Conservation (phyloP, 208 protist species). For the Herpetomonas tarakana region DNA sequence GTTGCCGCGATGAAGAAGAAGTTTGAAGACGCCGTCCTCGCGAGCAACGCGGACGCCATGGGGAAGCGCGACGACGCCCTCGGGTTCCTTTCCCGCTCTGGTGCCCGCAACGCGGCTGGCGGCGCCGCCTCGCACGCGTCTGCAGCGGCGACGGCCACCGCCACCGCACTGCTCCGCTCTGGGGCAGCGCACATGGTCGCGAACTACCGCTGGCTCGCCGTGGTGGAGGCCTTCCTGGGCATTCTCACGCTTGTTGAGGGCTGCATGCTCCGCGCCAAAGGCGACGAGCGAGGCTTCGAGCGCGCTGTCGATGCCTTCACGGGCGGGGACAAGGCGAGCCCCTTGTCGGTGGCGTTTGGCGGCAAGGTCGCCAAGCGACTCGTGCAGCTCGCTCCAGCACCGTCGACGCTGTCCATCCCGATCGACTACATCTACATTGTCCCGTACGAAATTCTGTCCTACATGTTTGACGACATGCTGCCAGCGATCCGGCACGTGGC, state of each 20-base stretch:
- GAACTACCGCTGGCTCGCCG: constrained; percentile 28
- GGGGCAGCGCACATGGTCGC: constrained; percentile 1
- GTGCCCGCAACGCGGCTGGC: neutral
- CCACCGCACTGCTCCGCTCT: neutral
- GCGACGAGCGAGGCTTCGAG: constrained; percentile 64
- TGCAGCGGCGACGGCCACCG: neutral
- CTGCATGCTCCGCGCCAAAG: constrained; percentile 57
- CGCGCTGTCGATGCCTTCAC: constrained; percentile 75
- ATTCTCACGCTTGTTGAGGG: constrained; percentile 62
- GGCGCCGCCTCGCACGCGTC: neutral
- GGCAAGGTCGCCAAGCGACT: constrained; percentile 80
- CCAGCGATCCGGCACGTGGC: constrained; percentile 57
- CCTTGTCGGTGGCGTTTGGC: constrained; percentile 14
- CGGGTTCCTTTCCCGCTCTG: constrained; percentile 8
- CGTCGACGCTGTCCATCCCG: constrained; percentile 49
- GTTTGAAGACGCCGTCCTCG: constrained; percentile 14
- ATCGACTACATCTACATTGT: constrained; percentile 60
- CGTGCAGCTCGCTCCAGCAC: constrained; percentile 64
- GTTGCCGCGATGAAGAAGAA: constrained; percentile 25
- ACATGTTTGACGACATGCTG: constrained; percentile 86
- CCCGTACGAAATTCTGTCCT: constrained; percentile 77
- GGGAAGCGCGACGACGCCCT: constrained; percentile 4
- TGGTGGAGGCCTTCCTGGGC: constrained; percentile 67
- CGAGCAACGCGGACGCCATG: neutral
- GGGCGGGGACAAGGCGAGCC: constrained; percentile 37